A percentile compares a stretch with the other conserved stretches of the same genome.
phyloP scores from a whole-genome alignment of 768 basidiomycete species.

The Auriscalpium vulgare region DNA sequence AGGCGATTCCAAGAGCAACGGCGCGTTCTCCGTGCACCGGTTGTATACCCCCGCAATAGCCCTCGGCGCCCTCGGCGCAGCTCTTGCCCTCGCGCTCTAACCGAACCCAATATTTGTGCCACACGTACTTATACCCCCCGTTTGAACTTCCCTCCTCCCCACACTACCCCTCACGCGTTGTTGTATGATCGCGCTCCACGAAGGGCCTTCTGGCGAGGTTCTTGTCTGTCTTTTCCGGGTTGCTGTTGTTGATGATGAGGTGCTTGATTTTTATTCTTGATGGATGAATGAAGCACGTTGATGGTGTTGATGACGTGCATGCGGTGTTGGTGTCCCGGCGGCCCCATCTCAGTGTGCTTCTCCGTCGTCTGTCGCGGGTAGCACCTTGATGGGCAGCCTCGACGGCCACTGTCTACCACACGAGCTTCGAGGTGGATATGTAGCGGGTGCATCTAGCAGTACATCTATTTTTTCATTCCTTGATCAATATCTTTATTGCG shows the following conservation, averaged over 20 bases:
- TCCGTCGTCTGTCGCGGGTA: background rate
- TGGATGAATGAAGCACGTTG: background rate
- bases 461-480: background rate
- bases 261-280: background rate
- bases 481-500: background rate
- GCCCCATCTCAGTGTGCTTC: background rate
- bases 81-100: constrained; percentile 1
- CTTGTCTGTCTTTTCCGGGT: background rate
- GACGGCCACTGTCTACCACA: too few relatives aligned
- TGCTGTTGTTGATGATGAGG: background rate
- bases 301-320: background rate
- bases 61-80: constrained; percentile 1
- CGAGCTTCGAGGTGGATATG: too few relatives aligned
- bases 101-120: background rate
- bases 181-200: background rate
- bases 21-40: background rate
- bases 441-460: too few relatives aligned
- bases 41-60: background rate
- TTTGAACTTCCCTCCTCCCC: background rate
- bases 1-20: background rate
- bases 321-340: constrained; percentile 1
- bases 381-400: too few relatives aligned
- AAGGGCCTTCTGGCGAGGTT: background rate
- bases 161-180: background rate
- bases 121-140: background rate